Conservation (phyloP, 2,329 filamentous ascomycete genomes). For the Metarhizium guizhouense region DNA sequence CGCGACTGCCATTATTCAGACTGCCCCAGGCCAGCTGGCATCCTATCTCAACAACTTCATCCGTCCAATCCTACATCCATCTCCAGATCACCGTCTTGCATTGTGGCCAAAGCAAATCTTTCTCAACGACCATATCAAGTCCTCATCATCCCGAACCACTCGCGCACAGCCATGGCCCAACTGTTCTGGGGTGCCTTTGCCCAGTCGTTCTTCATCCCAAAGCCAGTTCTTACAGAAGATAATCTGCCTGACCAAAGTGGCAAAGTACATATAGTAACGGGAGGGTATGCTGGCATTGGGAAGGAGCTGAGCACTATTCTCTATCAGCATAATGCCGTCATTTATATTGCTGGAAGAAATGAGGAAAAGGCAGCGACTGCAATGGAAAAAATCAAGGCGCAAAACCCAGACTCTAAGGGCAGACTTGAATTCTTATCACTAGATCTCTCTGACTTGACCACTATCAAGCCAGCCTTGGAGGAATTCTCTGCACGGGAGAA, state of each 20-base stretch:
- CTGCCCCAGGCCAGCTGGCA: too few relatives aligned
- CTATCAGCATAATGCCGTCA: conserved; percentile 42
- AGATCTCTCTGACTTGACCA: conserved; percentile 32
- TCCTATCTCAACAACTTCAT: too few relatives aligned
- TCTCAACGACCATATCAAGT: background rate
- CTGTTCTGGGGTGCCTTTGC: background rate
- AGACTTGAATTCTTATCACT: conserved; percentile 34
- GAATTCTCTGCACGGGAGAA: conserved; percentile 20
- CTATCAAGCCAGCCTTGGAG: conserved; percentile 22
- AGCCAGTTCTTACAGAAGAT: conserved; percentile 4
- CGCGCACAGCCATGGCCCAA: background rate
- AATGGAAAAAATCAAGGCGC: conserved; percentile 32
- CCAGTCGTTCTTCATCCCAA: conserved; percentile 5
- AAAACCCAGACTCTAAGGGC: conserved; percentile 27
- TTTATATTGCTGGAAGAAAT: conserved; percentile 46
- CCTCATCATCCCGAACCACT: background rate
- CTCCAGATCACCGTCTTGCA: background rate
- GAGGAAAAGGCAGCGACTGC: conserved; percentile 33
- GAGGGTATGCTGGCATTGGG: conserved; percentile 35
- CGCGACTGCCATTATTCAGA: too few relatives aligned
- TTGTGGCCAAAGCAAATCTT: background rate
- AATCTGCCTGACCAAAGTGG: conserved; percentile 4
- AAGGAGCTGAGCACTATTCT: conserved; percentile 43
- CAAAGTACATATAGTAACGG: conserved; percentile 42
- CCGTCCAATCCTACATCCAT: background rate